These are phyloP conservation scores for Torulaspora maleeae DNA, from an alignment of 805 yeast species.

Conservation along the genomic window DNA sequence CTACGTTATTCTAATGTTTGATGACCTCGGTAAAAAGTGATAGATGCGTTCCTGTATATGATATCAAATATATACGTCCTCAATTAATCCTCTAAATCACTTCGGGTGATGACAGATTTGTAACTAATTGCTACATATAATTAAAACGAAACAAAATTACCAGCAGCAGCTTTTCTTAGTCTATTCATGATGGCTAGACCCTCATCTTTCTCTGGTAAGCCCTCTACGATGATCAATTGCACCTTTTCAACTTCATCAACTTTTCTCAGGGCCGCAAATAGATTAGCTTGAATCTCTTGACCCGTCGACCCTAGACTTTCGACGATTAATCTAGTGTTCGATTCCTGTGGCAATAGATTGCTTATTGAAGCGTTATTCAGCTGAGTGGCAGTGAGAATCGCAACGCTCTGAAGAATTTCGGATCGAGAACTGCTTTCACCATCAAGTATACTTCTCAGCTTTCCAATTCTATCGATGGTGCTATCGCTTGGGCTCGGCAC, in stretches of 20 bases:
- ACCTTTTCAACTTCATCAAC: conserved; percentile 62
- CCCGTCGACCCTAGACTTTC: conserved; percentile 42
- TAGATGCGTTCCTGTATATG: not conserved
- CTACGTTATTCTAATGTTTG: conserved; percentile 22
- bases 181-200: conserved; percentile 96
- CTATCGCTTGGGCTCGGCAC: conserved; percentile 45
- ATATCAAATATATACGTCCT: not conserved
- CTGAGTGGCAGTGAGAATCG: conserved; percentile 46
- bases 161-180: conserved; percentile 74
- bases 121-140: not conserved
- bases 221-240: conserved; percentile 78
- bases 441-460: conserved; percentile 29
- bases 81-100: not conserved
- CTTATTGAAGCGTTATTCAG: conserved; percentile 5
- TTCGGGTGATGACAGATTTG: not conserved
- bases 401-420: conserved; percentile 39
- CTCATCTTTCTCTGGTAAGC: conserved; percentile 66
- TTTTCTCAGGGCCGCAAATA: conserved; percentile 68
- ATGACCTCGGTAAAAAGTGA: not conserved
- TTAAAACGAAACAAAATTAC: conserved; percentile 29
- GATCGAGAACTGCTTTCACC: conserved; percentile 8
- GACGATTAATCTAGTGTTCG: conserved; percentile 7
- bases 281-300: conserved; percentile 62
- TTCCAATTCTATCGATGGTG: conserved; percentile 17
- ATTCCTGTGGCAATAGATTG: conserved; percentile 1